Conservation (phyloP, 2,329 filamentous ascomycete genomes). For the Tolypocladium ovalisporum region DNA sequence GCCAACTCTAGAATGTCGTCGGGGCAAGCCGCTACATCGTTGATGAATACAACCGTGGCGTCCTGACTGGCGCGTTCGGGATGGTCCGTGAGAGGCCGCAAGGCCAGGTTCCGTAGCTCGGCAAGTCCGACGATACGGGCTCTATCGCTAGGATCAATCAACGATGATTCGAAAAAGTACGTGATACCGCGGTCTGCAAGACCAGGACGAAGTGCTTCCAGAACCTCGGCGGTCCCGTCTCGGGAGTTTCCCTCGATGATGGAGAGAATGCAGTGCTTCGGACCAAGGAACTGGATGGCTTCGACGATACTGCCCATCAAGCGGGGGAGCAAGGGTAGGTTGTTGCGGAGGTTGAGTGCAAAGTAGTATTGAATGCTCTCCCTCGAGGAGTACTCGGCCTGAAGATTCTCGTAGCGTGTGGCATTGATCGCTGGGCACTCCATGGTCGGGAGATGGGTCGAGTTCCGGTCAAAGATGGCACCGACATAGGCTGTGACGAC, state of each 20-base stretch:
- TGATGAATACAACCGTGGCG: constrained; percentile 39
- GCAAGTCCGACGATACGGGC: constrained; percentile 35
- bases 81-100: constrained; percentile 30
- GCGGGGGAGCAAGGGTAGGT: constrained; percentile 29
- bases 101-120: constrained; percentile 39
- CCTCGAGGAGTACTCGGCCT: background rate
- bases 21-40: constrained; percentile 40
- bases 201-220: constrained; percentile 25
- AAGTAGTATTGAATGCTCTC: constrained; percentile 31
- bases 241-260: constrained; percentile 40
- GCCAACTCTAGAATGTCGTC: constrained; percentile 48
- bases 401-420: constrained; percentile 11
- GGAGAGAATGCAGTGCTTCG: constrained; percentile 35
- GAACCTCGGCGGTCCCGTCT: constrained; percentile 39
- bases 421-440: constrained; percentile 11
- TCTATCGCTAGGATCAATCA: constrained; percentile 31
- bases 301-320: constrained; percentile 36
- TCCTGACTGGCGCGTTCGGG: constrained; percentile 15
- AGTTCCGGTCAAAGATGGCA: constrained; percentile 13
- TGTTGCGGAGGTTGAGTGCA: constrained; percentile 38
- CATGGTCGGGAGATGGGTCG: constrained; percentile 9
- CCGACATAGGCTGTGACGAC: constrained; percentile 11
- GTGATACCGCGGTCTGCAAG: constrained; percentile 25
- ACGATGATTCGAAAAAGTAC: constrained; percentile 32
- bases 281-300: constrained; percentile 35